Percentiles rank a stretch among this genome's conserved stretches.
phyloP scores from a whole-genome alignment of 176 grass and related monocot genomes.

The Chrysopogon serrulatus region DNA sequence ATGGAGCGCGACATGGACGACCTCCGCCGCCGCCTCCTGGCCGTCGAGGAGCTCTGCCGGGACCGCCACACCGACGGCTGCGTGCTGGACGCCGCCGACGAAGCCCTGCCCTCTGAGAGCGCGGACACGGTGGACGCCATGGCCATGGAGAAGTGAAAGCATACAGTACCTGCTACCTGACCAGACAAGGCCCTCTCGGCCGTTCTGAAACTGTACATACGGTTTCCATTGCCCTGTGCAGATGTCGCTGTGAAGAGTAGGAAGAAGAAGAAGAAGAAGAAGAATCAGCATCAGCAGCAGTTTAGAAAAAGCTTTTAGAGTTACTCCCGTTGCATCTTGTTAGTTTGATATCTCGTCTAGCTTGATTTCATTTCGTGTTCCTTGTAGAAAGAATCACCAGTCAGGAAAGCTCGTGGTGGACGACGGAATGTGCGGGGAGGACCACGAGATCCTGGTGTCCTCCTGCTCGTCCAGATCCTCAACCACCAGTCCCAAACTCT shows the following conservation, averaged over 20 bases:
- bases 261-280: background rate
- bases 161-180: background rate
- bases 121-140: conserved; percentile 4
- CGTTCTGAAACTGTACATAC: conserved; percentile 39
- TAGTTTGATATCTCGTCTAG: conserved; percentile 19
- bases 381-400: conserved; percentile 8
- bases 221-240: conserved; percentile 24
- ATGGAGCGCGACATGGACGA: conserved; percentile 85
- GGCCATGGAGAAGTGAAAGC: conserved; percentile 10
- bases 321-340: conserved; percentile 15
- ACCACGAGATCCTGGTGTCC: conserved; percentile 14
- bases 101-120: conserved; percentile 23
- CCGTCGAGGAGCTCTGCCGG: conserved; percentile 44
- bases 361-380: background rate
- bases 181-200: background rate
- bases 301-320: background rate
- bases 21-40: conserved; percentile 50
- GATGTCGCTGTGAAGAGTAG: conserved; percentile 42
- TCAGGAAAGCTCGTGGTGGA: background rate
- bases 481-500: background rate
- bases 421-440: conserved; percentile 8
- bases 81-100: conserved; percentile 31
- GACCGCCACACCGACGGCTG: conserved; percentile 28
- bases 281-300: background rate
- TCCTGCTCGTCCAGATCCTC: background rate